Evolutionary conservation across 129 eudicot genomes (phyloP).

Genomic region (Flaveria brownii): DNA sequence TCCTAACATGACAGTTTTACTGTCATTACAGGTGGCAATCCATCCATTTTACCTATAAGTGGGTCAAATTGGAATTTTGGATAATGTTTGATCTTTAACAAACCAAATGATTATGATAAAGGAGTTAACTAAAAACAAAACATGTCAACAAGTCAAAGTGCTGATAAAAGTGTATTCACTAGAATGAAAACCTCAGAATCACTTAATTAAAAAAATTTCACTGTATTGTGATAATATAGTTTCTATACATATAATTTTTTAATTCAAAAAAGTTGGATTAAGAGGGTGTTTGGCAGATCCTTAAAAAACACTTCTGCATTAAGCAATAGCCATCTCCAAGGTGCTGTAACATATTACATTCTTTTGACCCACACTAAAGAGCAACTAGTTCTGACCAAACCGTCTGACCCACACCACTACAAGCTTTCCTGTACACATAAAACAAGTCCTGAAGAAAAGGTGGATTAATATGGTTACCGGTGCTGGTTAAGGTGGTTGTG

Average conservation of each 20-base stretch:
- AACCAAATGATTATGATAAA: too few relatives aligned
- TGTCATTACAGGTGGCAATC: neutral
- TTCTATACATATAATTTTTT: neutral
- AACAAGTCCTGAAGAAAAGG: neutral
- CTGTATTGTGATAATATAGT: too few relatives aligned
- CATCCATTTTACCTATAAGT: neutral
- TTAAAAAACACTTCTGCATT: too few relatives aligned
- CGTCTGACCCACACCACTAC: neutral
- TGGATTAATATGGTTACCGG: constrained; percentile 43
- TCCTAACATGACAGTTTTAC: neutral
- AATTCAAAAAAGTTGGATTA: neutral
- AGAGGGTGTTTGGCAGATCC: neutral
- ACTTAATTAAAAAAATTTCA: too few relatives aligned
- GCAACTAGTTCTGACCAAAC: neutral
- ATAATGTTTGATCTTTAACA: neutral
- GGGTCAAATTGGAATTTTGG: neutral
- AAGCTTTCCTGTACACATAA: constrained; percentile 3
- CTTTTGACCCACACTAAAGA: neutral
- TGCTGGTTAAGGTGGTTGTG: constrained; percentile 51
- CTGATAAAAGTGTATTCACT: neutral
- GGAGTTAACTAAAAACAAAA: neutral
- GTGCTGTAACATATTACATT: neutral
- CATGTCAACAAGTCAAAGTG: neutral
- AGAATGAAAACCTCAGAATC: too few relatives aligned
- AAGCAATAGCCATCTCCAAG: too few relatives aligned